Base-by-base conservation (phyloP, 192 early-diverging fungal genomes). In the Mortierella claussenii region DNA sequence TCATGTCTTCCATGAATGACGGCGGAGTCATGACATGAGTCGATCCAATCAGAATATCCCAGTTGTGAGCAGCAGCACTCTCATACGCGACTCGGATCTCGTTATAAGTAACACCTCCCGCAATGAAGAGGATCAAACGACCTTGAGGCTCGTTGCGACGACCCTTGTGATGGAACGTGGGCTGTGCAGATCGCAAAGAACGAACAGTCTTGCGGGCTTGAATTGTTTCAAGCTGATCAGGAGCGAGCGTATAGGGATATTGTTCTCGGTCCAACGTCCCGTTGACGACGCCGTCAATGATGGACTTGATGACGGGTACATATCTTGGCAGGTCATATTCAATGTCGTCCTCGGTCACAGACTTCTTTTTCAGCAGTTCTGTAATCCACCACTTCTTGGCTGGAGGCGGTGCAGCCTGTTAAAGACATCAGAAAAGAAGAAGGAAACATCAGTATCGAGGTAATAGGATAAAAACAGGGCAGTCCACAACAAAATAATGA, bases 301-400 rank as follows among this genome's bases (percentile, higher is more conserved):
- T 53, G 12, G 62, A 75, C 78, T 94, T 95, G n/a, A 95, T 56
- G 24, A 86, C 83, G 8, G 95, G 93, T 2, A 87, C 80, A 74
- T 92, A 96, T 40, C 95, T 85, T 33, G 86, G 88, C 50, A 95
- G 70, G 45, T 94, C 94, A 55, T 90, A 95, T 32, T 87, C 83
- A 10, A 84, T 65, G 20, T 89, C 85, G 8, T 90, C 83, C 26
- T 81, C 83, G 27, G 85, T 44, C 6, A 76, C 53, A 15, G 73
- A 61, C 46, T 76, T 76, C 21, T 76, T 76, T 42, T 76, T 76
- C 51, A 76, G 33, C 23, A 67, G 37, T 0, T 76, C 73, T 17
- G 73, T 28, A 21, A 61, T 54, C 44, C 56, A 76, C 59, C 57
- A 76, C 34, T 76, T 76, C 40, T 76, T 76, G 0, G 59, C 40